These are phyloP conservation scores for Murraya paniculata DNA, from an alignment of 345 rosid species.

Conservation along the genomic window DNA sequence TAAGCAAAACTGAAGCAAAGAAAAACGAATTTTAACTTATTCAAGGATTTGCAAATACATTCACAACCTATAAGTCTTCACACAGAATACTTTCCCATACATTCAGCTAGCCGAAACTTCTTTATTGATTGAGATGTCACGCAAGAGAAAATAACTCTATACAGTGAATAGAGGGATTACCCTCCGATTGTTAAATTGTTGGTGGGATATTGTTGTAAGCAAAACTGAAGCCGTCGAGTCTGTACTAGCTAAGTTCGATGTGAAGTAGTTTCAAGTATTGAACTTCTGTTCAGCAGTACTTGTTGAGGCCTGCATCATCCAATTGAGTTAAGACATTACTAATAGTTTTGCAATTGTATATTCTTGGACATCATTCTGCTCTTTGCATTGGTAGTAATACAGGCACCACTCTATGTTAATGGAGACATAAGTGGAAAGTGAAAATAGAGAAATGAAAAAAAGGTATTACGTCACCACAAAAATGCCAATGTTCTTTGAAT, in stretches of 20 bases:
- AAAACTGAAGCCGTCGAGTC: slow-evolving; percentile 19
- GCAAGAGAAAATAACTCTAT: slow-evolving; percentile 38
- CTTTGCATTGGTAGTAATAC: not conserved
- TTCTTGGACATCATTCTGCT: not conserved
- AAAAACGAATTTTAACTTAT: slow-evolving; percentile 33
- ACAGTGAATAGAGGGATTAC: slow-evolving; percentile 26
- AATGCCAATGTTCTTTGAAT: not conserved
- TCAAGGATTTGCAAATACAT: slow-evolving; percentile 9
- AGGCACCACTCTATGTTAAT: not conserved
- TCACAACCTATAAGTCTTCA: slow-evolving; percentile 16
- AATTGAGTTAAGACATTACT: slow-evolving; percentile 7
- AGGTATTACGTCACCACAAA: not conserved
- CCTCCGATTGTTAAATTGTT: slow-evolving; percentile 17
- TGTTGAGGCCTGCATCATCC: slow-evolving; percentile 67
- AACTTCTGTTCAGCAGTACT: slow-evolving; percentile 70
- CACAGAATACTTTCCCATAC: slow-evolving; percentile 12
- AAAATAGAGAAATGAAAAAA: not conserved
- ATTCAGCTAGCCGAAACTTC: slow-evolving; percentile 29
- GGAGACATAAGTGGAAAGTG: not conserved
- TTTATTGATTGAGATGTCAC: slow-evolving; percentile 35
- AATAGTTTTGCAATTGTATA: not conserved
- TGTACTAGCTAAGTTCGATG: slow-evolving; percentile 3
- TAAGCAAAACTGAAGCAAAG: slow-evolving; percentile 25
- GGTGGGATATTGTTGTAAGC: slow-evolving; percentile 12
- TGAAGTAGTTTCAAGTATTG: slow-evolving; percentile 34